These are phyloP conservation scores for Blastobotrys attinorum DNA, from an alignment of 805 yeast genomes.

Conservation along the genomic window DNA sequence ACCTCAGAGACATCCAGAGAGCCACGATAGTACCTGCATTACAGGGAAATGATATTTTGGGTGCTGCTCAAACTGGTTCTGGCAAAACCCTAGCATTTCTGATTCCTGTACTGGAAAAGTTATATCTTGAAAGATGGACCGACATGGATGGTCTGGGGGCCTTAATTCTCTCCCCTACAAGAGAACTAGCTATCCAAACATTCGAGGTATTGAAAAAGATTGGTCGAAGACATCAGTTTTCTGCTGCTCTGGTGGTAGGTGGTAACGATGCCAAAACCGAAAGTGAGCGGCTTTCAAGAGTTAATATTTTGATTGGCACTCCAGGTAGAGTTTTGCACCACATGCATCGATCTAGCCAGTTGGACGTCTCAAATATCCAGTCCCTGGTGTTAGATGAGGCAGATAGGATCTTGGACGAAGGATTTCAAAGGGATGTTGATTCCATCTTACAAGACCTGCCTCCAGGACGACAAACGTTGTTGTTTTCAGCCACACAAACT, in stretches of 20 bases:
- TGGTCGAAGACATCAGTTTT: conserved; percentile 64
- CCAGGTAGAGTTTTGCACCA: conserved; percentile 90
- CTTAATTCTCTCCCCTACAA: conserved; percentile 79
- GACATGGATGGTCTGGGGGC: conserved; percentile 87
- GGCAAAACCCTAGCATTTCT: conserved; percentile 87
- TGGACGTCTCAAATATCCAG: conserved; percentile 68
- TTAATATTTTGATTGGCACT: conserved; percentile 82
- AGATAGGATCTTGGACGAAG: conserved; percentile 89
- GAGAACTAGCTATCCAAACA: conserved; percentile 86
- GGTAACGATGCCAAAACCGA: conserved; percentile 84
- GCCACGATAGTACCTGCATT: conserved; percentile 69
- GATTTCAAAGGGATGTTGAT: conserved; percentile 76
- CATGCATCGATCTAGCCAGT: conserved; percentile 78
- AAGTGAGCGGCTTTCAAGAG: conserved; percentile 65
- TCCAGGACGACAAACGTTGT: conserved; percentile 68
- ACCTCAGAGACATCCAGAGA: conserved; percentile 80
- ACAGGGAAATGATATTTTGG: conserved; percentile 72
- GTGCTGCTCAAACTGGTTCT: conserved; percentile 85
- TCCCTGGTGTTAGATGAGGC: conserved; percentile 84
- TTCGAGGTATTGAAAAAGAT: conserved; percentile 80
- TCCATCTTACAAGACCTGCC: conserved; percentile 73
- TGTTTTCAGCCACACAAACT: conserved; percentile 86
- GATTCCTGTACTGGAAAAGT: conserved; percentile 58
- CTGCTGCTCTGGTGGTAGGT: conserved; percentile 90
- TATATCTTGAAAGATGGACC: conserved; percentile 65